These are phyloP conservation scores for Triangularia setosa DNA, from an alignment of 2,329 filamentous ascomycete genomes.

Conservation along the genomic window DNA sequence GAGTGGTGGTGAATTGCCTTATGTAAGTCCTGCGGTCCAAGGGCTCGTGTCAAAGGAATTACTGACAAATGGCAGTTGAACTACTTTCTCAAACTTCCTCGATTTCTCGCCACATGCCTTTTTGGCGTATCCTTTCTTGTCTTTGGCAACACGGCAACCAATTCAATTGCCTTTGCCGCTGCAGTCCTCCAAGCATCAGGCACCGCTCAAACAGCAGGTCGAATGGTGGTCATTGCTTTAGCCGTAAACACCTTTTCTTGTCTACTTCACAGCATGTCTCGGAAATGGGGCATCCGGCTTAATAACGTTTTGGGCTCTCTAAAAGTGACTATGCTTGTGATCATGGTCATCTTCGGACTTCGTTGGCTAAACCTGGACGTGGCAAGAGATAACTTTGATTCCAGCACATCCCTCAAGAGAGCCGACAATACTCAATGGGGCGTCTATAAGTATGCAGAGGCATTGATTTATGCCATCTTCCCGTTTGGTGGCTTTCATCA, in stretches of 20 bases:
- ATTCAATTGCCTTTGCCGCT: constrained; percentile 17
- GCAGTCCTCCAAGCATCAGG: constrained; percentile 14
- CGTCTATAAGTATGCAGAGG: constrained; percentile 14
- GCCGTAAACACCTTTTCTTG: constrained; percentile 18
- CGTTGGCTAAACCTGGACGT: constrained; percentile 8
- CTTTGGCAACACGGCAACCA: constrained; percentile 19
- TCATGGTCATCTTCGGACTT: constrained; percentile 16
- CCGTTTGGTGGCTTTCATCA: constrained; percentile 21
- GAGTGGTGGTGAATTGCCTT: constrained; percentile 19
- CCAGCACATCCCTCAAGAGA: constrained; percentile 4
- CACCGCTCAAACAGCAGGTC: not conserved
- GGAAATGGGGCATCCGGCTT: constrained; percentile 19
- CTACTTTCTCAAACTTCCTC: constrained; percentile 17
- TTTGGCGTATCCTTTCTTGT: constrained; percentile 21
- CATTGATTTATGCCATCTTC: constrained; percentile 16
- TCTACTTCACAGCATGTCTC: constrained; percentile 19
- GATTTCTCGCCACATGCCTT: constrained; percentile 17
- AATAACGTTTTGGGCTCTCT: constrained; percentile 19
- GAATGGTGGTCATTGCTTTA: constrained; percentile 16
- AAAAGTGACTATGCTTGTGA: constrained; percentile 16
- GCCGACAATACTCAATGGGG: constrained; percentile 12
- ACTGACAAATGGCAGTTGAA: constrained; percentile 14
- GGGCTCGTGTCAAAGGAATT: not conserved
- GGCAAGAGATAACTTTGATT: constrained; percentile 13
- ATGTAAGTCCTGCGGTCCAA: constrained; percentile 2